A percentile compares a stretch with the other conserved stretches of the same genome.
These are phyloP conservation scores for Pulveroboletus sp. DNA, from an alignment of 768 basidiomycete species.

Conservation along the genomic window DNA sequence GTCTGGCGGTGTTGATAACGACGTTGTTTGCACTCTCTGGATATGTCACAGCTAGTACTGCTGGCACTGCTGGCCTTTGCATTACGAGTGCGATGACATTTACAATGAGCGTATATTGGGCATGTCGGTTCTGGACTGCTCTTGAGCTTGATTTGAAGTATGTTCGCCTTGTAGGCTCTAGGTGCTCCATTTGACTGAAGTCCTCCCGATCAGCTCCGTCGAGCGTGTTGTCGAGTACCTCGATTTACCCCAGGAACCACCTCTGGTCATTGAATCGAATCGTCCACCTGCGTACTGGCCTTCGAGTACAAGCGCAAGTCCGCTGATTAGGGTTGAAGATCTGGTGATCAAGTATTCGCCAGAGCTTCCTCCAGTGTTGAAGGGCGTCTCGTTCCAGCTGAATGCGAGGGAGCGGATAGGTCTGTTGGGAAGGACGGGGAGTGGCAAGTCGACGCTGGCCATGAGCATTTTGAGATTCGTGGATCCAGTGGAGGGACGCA, in stretches of 20 bases:
- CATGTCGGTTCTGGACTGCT: constrained; percentile 46
- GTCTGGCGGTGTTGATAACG: constrained; percentile 66
- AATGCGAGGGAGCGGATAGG: constrained; percentile 72
- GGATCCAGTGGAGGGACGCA: constrained; percentile 70
- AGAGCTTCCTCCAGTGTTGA: constrained; percentile 77
- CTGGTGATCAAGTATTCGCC: constrained; percentile 79
- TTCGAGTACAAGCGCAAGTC: constrained; percentile 54
- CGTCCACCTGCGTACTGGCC: constrained; percentile 94
- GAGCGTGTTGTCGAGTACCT: constrained; percentile 92
- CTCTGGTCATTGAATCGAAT: constrained; percentile 63
- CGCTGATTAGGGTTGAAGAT: constrained; percentile 66
- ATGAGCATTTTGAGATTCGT: constrained; percentile 84
- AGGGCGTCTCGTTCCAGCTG: constrained; percentile 68
- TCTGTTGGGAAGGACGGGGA: constrained; percentile 71
- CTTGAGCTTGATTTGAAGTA: constrained; percentile 76
- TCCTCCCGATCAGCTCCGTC: constrained; percentile 53
- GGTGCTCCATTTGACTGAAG: constrained; percentile 4
- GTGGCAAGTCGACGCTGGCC: constrained; percentile 79
- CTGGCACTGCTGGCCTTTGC: constrained; percentile 65
- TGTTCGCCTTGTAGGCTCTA: constrained; percentile 21
- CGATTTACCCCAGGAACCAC: constrained; percentile 82
- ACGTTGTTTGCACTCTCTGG: constrained; percentile 70
- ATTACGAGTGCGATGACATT: constrained; percentile 72
- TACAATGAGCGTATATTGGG: constrained; percentile 48
- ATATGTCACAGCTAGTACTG: constrained; percentile 54